A percentile compares a stretch with the other conserved stretches of the same genome.
These are phyloP conservation scores for Elongisporangium senticosum DNA, from an alignment of 352 stramenopile species.

Conservation along the genomic window DNA sequence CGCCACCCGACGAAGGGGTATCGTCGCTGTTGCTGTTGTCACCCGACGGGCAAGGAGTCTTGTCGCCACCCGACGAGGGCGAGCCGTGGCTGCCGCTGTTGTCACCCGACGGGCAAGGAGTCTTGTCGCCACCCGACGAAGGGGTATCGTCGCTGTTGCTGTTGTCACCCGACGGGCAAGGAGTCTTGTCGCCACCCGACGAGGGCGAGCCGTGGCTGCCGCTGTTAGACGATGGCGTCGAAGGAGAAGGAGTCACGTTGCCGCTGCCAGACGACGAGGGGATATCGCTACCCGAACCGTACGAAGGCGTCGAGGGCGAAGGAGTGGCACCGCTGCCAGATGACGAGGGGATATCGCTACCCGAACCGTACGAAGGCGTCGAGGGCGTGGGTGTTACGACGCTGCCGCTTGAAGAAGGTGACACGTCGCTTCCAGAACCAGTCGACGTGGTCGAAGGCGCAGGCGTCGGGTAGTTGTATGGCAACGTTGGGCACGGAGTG, in stretches of 20 bases:
- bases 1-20: background rate
- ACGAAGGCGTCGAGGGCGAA: background rate
- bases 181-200: background rate
- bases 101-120: background rate
- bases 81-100: constrained; percentile 1
- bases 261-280: background rate
- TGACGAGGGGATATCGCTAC: background rate
- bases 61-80: background rate
- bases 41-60: background rate
- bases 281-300: background rate
- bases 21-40: background rate
- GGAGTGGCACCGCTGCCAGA: background rate
- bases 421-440: constrained; percentile 2
- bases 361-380: background rate
- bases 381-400: background rate
- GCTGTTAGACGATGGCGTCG: background rate
- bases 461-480: constrained; percentile 10
- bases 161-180: background rate
- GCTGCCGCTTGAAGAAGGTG: background rate
- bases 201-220: background rate
- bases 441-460: background rate
- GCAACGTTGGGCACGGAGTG: constrained; percentile 14
- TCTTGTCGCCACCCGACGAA: constrained; percentile 1
- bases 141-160: background rate
- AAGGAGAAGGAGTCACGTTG: background rate